phyloP scores from a whole-genome alignment of 2,329 filamentous ascomycete genomes.

The Ampelomyces quisqualis region DNA sequence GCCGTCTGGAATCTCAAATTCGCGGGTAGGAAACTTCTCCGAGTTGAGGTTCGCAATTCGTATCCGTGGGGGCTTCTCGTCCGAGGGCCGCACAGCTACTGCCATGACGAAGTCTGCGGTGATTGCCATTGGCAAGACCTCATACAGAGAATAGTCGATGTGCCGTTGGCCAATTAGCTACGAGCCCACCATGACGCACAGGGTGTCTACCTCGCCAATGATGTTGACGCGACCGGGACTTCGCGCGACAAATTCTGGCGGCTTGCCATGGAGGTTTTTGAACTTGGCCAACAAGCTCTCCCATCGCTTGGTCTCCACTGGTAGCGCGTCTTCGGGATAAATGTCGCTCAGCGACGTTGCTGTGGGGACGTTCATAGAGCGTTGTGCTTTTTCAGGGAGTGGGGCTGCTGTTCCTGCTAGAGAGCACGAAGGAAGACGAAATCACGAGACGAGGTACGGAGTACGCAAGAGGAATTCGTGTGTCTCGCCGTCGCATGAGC shows the following conservation, averaged over 20 bases:
- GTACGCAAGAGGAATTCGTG: constrained; percentile 5
- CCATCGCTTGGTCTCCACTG: constrained; percentile 72
- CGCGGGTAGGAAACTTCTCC: constrained; percentile 71
- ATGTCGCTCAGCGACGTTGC: constrained; percentile 75
- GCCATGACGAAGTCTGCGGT: constrained; percentile 88
- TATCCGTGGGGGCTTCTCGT: constrained; percentile 59
- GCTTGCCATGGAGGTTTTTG: constrained; percentile 65
- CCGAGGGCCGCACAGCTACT: constrained; percentile 60
- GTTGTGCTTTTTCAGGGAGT: constrained; percentile 1
- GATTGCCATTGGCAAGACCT: constrained; percentile 93
- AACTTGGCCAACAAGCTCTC: constrained; percentile 71
- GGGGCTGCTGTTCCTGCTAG: no score
- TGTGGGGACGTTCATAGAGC: constrained; percentile 63
- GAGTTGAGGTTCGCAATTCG: constrained; percentile 77
- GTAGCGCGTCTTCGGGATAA: constrained; percentile 73
- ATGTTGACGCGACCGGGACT: constrained; percentile 96
- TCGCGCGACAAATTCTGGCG: constrained; percentile 78
- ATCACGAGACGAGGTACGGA: constrained; percentile 1
- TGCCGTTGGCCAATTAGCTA: constrained; percentile 56
- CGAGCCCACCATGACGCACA: not conserved
- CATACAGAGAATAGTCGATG: constrained; percentile 97
- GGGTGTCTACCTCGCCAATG: constrained; percentile 70
- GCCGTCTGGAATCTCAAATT: constrained; percentile 69
- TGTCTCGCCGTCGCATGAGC: constrained; percentile 19
- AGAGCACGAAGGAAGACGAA: constrained; percentile 7